Conservation (phyloP, 495 filamentous ascomycete species). For the Xylaria flabelliformis region DNA sequence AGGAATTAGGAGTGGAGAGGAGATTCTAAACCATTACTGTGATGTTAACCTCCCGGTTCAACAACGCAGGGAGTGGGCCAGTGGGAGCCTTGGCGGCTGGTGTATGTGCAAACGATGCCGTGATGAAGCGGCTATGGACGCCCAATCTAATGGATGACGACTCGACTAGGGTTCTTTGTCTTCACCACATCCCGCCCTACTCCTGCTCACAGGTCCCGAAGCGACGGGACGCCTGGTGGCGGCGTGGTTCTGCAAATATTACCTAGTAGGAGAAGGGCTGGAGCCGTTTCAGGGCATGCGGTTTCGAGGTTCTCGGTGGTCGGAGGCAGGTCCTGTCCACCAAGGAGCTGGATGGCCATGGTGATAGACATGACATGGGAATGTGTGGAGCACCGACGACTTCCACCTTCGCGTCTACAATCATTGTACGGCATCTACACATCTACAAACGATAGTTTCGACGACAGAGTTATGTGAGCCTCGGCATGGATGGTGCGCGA, state of each 20-base stretch:
- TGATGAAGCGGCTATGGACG: slow-evolving; percentile 49
- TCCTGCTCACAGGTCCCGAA: slow-evolving; percentile 22
- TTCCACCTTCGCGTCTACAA: not conserved
- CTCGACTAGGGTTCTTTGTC: not conserved
- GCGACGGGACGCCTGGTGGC: slow-evolving; percentile 31
- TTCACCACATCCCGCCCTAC: not conserved
- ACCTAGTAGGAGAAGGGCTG: slow-evolving; percentile 21
- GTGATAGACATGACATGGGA: slow-evolving; percentile 3
- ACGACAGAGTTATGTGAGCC: slow-evolving; percentile 17
- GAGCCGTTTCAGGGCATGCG: not conserved
- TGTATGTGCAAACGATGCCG: slow-evolving; percentile 84
- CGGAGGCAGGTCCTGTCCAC: not conserved
- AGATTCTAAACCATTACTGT: slow-evolving; percentile 93
- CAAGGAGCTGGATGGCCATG: not conserved
- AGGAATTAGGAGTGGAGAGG: slow-evolving; percentile 76
- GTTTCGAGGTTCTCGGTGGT: not conserved
- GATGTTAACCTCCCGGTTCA: slow-evolving; percentile 80
- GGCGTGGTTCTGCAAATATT: slow-evolving; percentile 38
- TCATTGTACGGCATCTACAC: not conserved
- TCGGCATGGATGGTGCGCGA: slow-evolving; percentile 15
- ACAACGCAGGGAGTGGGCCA: slow-evolving; percentile 86
- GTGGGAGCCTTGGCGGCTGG: slow-evolving; percentile 80
- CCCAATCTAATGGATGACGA: slow-evolving; percentile 28
- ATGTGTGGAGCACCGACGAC: not conserved
- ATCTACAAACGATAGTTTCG: not conserved